Percentiles rank a stretch among this genome's conserved stretches.
Conservation (phyloP, 176 grass and related monocot genomes). For the Panicum miliaceum region DNA sequence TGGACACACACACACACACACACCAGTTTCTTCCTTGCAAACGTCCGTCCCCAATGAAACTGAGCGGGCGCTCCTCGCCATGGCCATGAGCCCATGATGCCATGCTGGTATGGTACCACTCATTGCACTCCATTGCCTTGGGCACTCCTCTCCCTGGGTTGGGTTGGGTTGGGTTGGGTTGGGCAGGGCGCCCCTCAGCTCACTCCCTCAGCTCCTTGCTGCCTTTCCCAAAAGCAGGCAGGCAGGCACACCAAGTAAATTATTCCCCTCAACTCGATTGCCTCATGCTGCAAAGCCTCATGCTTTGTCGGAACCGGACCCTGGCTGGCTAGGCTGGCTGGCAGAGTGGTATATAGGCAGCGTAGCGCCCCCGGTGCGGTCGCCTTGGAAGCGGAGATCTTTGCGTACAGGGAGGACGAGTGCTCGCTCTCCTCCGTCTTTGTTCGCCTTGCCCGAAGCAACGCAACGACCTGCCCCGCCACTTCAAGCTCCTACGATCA, state of each 20-base stretch:
- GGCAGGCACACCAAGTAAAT: slow-evolving; percentile 38
- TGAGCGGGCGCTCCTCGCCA: background rate
- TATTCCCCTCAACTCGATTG: slow-evolving; percentile 53
- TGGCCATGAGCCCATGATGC: slow-evolving; percentile 12
- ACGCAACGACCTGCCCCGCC: background rate
- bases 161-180: slow-evolving; percentile 48
- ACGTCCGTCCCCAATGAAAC: background rate
- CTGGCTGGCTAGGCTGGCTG: background rate
- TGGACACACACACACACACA: background rate
- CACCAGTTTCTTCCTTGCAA: slow-evolving; percentile 6
- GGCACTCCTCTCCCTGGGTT: background rate
- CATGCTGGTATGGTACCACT: slow-evolving; percentile 10
- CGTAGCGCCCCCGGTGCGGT: slow-evolving; percentile 10
- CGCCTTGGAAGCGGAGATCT: slow-evolving; percentile 56
- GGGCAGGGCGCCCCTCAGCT: slow-evolving; percentile 47
- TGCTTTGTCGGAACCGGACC: slow-evolving; percentile 75
- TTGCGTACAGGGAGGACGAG: slow-evolving; percentile 72
- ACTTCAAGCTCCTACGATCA: background rate
- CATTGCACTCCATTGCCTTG: slow-evolving; percentile 47
- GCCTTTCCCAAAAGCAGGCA: slow-evolving; percentile 44
- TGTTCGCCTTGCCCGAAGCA: background rate
- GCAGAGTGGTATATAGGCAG: slow-evolving; percentile 35
- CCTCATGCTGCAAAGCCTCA: slow-evolving; percentile 83
- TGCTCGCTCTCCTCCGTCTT: slow-evolving; percentile 40
- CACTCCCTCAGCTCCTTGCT: background rate